Conservation (phyloP, 2,329 filamentous ascomycete genomes). For the Bipolaris gigantea region DNA sequence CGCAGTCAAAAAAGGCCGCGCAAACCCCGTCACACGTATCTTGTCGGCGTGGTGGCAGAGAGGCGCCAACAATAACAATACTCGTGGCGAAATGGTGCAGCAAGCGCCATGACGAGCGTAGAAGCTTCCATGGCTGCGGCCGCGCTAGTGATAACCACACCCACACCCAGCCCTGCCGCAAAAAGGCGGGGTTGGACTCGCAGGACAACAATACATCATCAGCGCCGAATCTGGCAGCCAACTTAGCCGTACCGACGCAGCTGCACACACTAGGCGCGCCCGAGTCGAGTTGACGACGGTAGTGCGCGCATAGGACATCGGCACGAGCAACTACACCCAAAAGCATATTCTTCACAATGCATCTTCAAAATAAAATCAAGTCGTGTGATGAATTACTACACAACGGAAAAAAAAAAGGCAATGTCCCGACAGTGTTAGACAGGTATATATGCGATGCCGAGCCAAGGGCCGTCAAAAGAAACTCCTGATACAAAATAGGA, state of each 20-base stretch:
- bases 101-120: conserved; percentile 1
- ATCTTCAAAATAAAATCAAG: background rate
- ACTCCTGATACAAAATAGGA: conserved; percentile 7
- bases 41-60: background rate
- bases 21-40: too few species aligned
- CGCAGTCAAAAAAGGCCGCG: background rate
- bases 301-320: background rate
- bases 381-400: conserved; percentile 14
- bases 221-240: background rate
- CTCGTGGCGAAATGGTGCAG: background rate
- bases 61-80: background rate
- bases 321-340: background rate
- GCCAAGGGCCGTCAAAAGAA: conserved; percentile 1
- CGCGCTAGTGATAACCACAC: background rate
- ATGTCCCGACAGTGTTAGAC: conserved; percentile 12
- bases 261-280: background rate
- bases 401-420: conserved; percentile 5
- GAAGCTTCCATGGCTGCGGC: conserved; percentile 14
- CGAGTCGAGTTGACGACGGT: too few species aligned
- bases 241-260: background rate
- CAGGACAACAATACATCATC: background rate
- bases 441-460: conserved; percentile 13
- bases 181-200: background rate
- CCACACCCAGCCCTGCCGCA: background rate
- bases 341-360: background rate